phyloP scores from a whole-genome alignment of 176 grass and related monocot species.

The Phragmites australis region DNA sequence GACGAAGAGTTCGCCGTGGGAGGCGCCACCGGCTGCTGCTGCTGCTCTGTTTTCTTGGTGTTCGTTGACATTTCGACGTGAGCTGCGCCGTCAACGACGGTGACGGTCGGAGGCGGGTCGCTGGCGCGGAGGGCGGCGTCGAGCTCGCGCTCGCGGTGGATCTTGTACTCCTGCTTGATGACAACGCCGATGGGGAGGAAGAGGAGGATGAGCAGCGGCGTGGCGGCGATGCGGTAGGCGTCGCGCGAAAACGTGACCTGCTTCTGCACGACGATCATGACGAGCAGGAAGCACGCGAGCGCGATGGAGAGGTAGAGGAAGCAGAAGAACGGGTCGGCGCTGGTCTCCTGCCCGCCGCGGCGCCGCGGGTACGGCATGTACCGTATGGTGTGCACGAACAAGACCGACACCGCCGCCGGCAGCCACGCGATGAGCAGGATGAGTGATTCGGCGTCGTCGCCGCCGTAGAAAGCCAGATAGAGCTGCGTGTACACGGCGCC shows the following conservation, averaged over 20 bases:
- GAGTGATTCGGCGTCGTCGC: constrained; percentile 57
- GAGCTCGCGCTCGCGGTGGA: constrained; percentile 41
- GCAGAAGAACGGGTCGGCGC: constrained; percentile 66
- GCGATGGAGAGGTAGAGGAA: constrained; percentile 83
- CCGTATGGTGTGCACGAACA: constrained; percentile 75
- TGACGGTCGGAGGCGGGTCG: constrained; percentile 32
- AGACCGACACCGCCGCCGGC: constrained; percentile 62
- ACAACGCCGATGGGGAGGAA: constrained; percentile 68
- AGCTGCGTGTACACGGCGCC: constrained; percentile 81
- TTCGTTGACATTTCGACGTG: neutral
- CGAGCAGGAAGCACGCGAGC: constrained; percentile 61
- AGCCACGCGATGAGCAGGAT: constrained; percentile 77
- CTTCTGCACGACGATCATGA: constrained; percentile 58
- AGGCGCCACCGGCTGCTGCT: neutral
- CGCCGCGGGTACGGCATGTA: constrained; percentile 48
- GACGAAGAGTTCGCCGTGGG: neutral
- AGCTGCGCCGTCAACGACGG: neutral
- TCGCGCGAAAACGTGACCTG: constrained; percentile 35
- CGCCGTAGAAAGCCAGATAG: constrained; percentile 64
- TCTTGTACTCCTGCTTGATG: constrained; percentile 66
- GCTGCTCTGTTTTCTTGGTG: neutral
- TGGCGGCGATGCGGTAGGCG: constrained; percentile 37
- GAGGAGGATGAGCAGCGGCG: constrained; percentile 55
- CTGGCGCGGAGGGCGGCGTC: constrained; percentile 19
- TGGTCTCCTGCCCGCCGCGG: constrained; percentile 23